These are phyloP conservation scores for Aspergillus ochraceus DNA, from an alignment of 2,329 filamentous ascomycete genomes.

Conservation along the genomic window DNA sequence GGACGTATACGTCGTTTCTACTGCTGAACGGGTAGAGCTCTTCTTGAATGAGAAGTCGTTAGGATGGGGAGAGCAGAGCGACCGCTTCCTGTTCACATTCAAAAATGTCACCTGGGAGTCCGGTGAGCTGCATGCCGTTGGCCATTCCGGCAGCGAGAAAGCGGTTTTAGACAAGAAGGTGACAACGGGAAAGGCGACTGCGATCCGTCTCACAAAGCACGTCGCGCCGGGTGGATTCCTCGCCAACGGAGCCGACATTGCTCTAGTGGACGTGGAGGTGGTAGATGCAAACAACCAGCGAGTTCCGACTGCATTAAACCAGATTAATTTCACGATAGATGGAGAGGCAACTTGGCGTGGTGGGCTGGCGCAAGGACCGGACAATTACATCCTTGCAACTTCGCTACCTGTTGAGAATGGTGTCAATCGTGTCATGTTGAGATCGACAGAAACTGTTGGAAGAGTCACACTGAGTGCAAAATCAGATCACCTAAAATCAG, in stretches of 20 bases:
- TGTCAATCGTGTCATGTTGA: constrained; percentile 3
- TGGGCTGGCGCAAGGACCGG: constrained; percentile 1
- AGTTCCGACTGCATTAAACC: constrained; percentile 3
- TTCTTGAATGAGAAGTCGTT: background rate
- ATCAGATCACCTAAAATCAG: background rate
- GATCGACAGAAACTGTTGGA: background rate
- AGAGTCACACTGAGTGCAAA: constrained; percentile 1
- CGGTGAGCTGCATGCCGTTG: constrained; percentile 1
- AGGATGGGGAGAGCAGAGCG: constrained; percentile 3
- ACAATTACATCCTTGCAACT: constrained; percentile 3
- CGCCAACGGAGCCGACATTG: constrained; percentile 9
- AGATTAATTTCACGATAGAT: background rate
- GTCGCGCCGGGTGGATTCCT: constrained; percentile 3
- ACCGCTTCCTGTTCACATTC: constrained; percentile 4
- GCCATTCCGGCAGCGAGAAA: background rate
- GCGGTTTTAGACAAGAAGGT: background rate
- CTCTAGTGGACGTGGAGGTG: constrained; percentile 4
- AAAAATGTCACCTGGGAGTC: constrained; percentile 4
- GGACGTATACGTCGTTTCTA: constrained; percentile 3
- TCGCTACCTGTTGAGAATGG: constrained; percentile 4
- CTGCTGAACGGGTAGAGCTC: constrained; percentile 3
- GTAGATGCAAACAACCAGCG: background rate
- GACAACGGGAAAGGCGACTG: constrained; percentile 1
- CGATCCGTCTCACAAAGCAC: constrained; percentile 6
- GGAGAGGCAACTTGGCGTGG: constrained; percentile 2